Base-by-base conservation (phyloP, 495 filamentous ascomycete species). In the Clavariopsis aquatica region DNA sequence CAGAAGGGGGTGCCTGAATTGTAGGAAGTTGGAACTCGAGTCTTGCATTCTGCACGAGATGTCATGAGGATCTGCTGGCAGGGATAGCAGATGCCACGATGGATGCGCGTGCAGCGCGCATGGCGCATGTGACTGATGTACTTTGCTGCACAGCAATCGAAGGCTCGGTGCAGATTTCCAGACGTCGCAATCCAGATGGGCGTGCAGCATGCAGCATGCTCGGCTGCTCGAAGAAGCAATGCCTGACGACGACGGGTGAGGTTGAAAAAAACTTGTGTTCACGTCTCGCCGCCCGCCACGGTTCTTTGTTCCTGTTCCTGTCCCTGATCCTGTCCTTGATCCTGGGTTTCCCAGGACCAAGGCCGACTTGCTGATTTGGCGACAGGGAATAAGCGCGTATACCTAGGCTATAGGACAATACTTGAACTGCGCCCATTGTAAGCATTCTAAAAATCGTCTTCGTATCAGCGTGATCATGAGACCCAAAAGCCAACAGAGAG, bases 81-180 rank as follows among this genome's bases (percentile, higher is more conserved):
- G 62, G 62, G 62, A 60, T 60, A 8, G 12, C 38, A 17, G 22
- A 47, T 43, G 47, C 63, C 63, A 60, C 49, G 34, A 60, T 53
- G 53, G 62, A 43, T 57, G 54, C 34, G 26, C 52, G 53, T 64
- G 49, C 55, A 60, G 45, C 15, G 22, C 36, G 56, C 62, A 59
- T 53, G 62, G n/a, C 31, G 49, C 62, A 65, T 65, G 62, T 65
- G 62, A 65, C 27, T 34, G 49, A 57, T 60, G 28, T 63, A 6
- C 12, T 38, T 55, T 55, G 6, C 29, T 53, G 47, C 28, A 26
- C 56, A 54, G 62, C 62, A 53, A 34, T 58, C 53, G 54, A 65
- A 65, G 43, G 24, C 45, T 17, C 27, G 7, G 28, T 34, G 62
- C 62, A 59, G 55, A 23, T 55, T 65, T 65, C 62, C 62, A 60